Percentiles rank a stretch among this genome's conserved stretches.
phyloP scores from a whole-genome alignment of 768 basidiomycete species.

The Chalciporus piperatus region DNA sequence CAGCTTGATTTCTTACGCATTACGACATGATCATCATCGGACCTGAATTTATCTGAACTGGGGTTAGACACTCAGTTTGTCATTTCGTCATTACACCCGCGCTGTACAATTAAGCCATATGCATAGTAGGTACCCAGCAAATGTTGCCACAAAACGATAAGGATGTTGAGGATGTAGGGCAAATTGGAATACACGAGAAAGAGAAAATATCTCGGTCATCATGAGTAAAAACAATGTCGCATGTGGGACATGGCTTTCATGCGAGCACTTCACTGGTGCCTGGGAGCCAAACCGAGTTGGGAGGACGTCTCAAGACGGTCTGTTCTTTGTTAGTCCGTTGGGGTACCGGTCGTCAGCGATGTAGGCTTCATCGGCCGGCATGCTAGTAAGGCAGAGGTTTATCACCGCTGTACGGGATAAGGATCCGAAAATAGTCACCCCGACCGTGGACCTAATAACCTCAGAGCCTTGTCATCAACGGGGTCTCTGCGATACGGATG shows the following conservation, averaged over 20 bases:
- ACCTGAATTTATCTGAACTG: conserved; percentile 29
- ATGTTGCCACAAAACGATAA: conserved; percentile 11
- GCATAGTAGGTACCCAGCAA: conserved; percentile 4
- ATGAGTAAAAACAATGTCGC: not conserved
- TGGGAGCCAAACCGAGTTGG: not conserved
- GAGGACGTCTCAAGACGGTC: not conserved
- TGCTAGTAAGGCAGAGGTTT: conserved; percentile 17
- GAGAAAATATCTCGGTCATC: not conserved
- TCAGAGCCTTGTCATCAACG: conserved; percentile 58
- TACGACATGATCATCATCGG: no score
- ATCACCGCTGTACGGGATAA: conserved; percentile 18
- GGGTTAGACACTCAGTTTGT: conserved; percentile 10
- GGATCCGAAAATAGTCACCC: conserved; percentile 33
- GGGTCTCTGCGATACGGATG: conserved; percentile 61
- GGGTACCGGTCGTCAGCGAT: conserved; percentile 4
- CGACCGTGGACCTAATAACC: conserved; percentile 42
- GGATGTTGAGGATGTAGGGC: conserved; percentile 9
- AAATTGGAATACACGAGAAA: conserved; percentile 17
- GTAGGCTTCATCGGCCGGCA: conserved; percentile 10
- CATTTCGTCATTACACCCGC: conserved; percentile 16
- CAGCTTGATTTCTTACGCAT: no score
- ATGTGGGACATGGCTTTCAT: not conserved
- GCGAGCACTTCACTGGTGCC: not conserved
- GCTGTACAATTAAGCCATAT: conserved; percentile 26
- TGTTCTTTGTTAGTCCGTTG: conserved; percentile 2